Conservation (phyloP, 2,329 filamentous ascomycete genomes). For the Ophiostoma ulmi region DNA sequence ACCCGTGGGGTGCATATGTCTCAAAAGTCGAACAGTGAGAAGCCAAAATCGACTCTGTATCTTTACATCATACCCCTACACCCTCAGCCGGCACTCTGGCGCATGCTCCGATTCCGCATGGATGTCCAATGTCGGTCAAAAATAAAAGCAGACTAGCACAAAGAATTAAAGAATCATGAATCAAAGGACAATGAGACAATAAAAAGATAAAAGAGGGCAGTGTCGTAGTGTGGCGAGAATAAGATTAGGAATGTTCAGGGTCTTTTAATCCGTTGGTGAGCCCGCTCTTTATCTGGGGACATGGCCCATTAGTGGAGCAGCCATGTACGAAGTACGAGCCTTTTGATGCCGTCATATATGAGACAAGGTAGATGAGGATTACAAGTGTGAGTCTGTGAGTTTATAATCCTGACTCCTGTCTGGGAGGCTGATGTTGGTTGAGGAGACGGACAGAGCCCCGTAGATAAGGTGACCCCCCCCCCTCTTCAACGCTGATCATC, state of each 20-base stretch:
- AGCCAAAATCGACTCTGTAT: too few relatives aligned
- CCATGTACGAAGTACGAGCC: neutral
- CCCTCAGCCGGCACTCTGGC: neutral
- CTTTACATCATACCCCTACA: conserved; percentile 5
- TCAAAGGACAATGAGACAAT: neutral
- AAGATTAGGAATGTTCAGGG: conserved; percentile 4
- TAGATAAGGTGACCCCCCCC: neutral
- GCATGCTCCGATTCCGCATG: conserved; percentile 10
- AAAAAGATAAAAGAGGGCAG: neutral
- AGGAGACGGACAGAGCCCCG: conserved; percentile 2
- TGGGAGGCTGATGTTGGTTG: neutral
- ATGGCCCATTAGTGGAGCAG: neutral
- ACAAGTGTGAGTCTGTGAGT: neutral
- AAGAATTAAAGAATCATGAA: neutral
- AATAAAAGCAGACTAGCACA: neutral
- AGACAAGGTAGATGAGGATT: neutral
- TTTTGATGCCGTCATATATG: neutral
- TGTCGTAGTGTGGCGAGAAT: neutral
- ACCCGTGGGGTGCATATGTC: neutral
- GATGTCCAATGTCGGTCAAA: neutral
- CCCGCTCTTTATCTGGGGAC: conserved; percentile 1
- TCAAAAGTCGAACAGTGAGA: too few relatives aligned
- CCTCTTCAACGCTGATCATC: neutral
- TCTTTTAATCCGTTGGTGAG: neutral
- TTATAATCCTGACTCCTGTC: neutral